Conservation (phyloP, 2,329 filamentous ascomycete genomes). For the Cladosporium sp. region DNA sequence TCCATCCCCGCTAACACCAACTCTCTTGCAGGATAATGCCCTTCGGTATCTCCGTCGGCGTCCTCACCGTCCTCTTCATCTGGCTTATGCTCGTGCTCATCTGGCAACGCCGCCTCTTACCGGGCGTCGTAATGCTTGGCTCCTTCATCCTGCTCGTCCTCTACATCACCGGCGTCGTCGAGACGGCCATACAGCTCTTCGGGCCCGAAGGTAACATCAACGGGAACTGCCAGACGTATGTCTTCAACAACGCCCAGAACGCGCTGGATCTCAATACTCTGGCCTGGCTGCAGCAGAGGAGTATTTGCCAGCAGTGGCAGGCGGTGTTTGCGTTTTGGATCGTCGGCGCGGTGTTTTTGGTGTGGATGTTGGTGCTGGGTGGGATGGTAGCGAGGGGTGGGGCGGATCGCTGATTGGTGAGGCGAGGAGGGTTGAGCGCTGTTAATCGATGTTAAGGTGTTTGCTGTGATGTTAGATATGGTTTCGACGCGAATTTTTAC, state of each 20-base stretch:
- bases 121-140: slow-evolving; percentile 56
- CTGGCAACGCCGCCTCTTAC: slow-evolving; percentile 53
- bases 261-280: slow-evolving; percentile 53
- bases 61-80: slow-evolving; percentile 56
- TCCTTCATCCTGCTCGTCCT: slow-evolving; percentile 60
- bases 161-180: slow-evolving; percentile 59
- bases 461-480: neutral
- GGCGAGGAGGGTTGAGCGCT: no score
- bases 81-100: slow-evolving; percentile 55
- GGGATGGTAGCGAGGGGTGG: slow-evolving; percentile 29
- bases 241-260: slow-evolving; percentile 44
- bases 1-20: neutral
- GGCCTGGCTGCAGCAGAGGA: slow-evolving; percentile 60
- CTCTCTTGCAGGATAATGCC: slow-evolving; percentile 56
- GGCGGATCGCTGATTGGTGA: slow-evolving; percentile 13
- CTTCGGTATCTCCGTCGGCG: slow-evolving; percentile 56
- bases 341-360: slow-evolving; percentile 58
- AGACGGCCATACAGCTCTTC: slow-evolving; percentile 60
- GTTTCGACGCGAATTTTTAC: neutral
- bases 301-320: slow-evolving; percentile 61
- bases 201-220: slow-evolving; percentile 53
- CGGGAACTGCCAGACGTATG: slow-evolving; percentile 56
- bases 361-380: slow-evolving; percentile 63
- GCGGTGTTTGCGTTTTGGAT: slow-evolving; percentile 62
- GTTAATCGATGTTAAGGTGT: no score